A percentile compares a stretch with the other conserved stretches of the same genome.
Evolutionary conservation across 1,139 yeast genomes (phyloP).

Genomic region (Candida gigantensis): DNA sequence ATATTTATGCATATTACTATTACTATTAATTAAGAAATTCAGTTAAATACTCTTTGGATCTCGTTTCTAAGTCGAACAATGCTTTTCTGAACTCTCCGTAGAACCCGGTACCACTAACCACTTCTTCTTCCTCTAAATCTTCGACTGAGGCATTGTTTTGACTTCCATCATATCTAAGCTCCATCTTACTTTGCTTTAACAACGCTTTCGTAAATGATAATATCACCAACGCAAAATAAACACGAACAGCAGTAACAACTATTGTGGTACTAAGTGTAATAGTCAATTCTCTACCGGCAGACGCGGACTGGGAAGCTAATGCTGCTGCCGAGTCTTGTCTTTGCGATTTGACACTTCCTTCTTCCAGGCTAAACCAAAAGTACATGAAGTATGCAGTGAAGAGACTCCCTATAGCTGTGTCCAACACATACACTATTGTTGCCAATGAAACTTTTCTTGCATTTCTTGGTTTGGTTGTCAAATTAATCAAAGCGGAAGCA

Average conservation of each 20-base stretch:
- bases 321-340: slow-evolving; percentile 16
- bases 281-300: slow-evolving; percentile 70
- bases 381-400: slow-evolving; percentile 75
- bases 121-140: slow-evolving; percentile 31
- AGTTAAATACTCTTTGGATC: slow-evolving; percentile 30
- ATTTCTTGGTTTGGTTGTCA: slow-evolving; percentile 31
- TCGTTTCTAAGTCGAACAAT: slow-evolving; percentile 31
- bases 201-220: slow-evolving; percentile 57
- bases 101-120: slow-evolving; percentile 23
- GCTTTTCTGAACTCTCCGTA: slow-evolving; percentile 23
- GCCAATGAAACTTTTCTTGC: slow-evolving; percentile 56
- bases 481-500: slow-evolving; percentile 55
- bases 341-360: slow-evolving; percentile 18
- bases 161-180: slow-evolving; percentile 21
- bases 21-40: slow-evolving; percentile 17
- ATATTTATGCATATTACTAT: slow-evolving; percentile 8
- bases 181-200: slow-evolving; percentile 34
- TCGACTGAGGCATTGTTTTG: slow-evolving; percentile 8
- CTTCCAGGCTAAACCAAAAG: slow-evolving; percentile 68
- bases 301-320: slow-evolving; percentile 57
- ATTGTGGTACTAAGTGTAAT: slow-evolving; percentile 62
- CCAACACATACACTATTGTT: slow-evolving; percentile 62
- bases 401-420: slow-evolving; percentile 63
- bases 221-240: slow-evolving; percentile 67
- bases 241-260: slow-evolving; percentile 51